Percentiles rank a stretch among this genome's conserved stretches.
phyloP scores from a whole-genome alignment of 2,329 filamentous ascomycete genomes.

The Reticulascus tulasneorum region DNA sequence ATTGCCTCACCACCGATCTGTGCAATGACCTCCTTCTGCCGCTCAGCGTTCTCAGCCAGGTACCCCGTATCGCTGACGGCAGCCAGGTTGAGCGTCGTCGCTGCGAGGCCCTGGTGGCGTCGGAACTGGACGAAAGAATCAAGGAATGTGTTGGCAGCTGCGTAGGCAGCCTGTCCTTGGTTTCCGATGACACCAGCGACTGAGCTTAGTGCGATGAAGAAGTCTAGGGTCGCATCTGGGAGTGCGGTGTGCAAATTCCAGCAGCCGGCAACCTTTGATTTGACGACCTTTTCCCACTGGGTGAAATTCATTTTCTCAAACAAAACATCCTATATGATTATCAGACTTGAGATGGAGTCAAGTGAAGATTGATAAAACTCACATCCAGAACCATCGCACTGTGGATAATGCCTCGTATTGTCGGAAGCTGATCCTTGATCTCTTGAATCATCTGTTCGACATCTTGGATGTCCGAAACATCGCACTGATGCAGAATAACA shows the following conservation, averaged over 20 bases:
- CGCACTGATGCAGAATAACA: conserved; percentile 1
- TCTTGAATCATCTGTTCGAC: conserved; percentile 22
- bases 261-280: conserved; percentile 29
- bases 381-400: conserved; percentile 41
- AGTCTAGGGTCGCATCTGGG: conserved; percentile 34
- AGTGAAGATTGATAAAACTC: too few species aligned
- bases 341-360: too few species aligned
- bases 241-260: conserved; percentile 50
- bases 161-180: conserved; percentile 48
- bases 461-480: conserved; percentile 8
- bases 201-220: conserved; percentile 50
- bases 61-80: conserved; percentile 46
- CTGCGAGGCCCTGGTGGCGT: conserved; percentile 32
- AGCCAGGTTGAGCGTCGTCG: conserved; percentile 47
- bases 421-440: conserved; percentile 8
- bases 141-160: conserved; percentile 43
- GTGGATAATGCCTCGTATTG: conserved; percentile 4
- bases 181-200: conserved; percentile 47
- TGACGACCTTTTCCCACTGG: conserved; percentile 22
- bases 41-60: conserved; percentile 42
- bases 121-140: conserved; percentile 37
- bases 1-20: too few species aligned
- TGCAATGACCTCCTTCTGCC: too few species aligned
- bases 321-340: conserved; percentile 20
- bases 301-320: conserved; percentile 29